These are phyloP conservation scores for Trypanosoma lewisi DNA, from an alignment of 208 protist species.

Conservation along the genomic window DNA sequence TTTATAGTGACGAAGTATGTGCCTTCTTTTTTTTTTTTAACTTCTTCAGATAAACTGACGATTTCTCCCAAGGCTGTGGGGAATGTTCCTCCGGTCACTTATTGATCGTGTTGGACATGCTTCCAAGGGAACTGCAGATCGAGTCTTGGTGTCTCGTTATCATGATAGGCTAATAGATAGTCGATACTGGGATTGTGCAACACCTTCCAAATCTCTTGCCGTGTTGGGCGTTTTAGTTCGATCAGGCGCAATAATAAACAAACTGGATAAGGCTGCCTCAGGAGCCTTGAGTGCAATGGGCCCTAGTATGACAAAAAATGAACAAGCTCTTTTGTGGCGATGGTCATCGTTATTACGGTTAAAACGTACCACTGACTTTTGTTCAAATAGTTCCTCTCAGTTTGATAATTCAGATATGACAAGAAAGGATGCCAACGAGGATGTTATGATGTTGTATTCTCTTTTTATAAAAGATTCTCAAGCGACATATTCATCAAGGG, in stretches of 20 bases:
- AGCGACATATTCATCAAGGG: neutral
- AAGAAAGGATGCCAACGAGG: neutral
- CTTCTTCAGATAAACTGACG: no score
- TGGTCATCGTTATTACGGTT: constrained; percentile 34
- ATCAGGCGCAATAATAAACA: constrained; percentile 54
- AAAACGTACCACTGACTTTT: neutral
- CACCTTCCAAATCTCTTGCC: constrained; percentile 53
- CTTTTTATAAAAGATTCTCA: constrained; percentile 12
- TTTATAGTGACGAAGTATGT: neutral
- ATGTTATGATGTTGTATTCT: constrained; percentile 24
- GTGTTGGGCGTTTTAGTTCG: constrained; percentile 50
- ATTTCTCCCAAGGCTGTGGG: neutral
- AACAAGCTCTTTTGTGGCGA: constrained; percentile 38
- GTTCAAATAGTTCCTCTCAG: neutral
- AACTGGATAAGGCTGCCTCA: constrained; percentile 40
- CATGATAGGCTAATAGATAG: constrained; percentile 41
- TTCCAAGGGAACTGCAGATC: constrained; percentile 28
- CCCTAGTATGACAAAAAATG: constrained; percentile 58
- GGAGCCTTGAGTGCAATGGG: constrained; percentile 42
- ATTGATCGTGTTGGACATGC: constrained; percentile 2
- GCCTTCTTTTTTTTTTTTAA: constrained; percentile 2
- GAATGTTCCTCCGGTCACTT: constrained; percentile 19
- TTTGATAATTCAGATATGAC: neutral
- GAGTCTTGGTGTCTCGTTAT: constrained; percentile 23
- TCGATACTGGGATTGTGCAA: constrained; percentile 60